Evolutionary conservation across 2,329 filamentous ascomycete species (phyloP).

Genomic region (Aureobasidium subglaciale): DNA sequence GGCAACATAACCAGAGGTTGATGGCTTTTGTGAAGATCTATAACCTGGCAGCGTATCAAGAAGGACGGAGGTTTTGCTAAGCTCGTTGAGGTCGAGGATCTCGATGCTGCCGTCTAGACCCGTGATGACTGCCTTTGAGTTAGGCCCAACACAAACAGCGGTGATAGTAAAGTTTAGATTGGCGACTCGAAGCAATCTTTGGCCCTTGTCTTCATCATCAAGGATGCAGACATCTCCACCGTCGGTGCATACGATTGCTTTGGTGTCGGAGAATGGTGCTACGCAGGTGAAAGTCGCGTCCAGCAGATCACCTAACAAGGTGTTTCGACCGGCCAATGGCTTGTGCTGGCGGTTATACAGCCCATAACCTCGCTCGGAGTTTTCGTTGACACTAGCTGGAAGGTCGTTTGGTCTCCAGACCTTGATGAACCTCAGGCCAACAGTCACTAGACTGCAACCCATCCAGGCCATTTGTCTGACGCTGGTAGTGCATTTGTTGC

Average conservation of each 20-base stretch:
- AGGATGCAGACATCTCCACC: conserved; percentile 83
- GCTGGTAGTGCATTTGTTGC: conserved; percentile 85
- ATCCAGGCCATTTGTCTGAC: conserved; percentile 88
- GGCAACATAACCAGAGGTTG: conserved; percentile 13
- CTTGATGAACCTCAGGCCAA: conserved; percentile 87
- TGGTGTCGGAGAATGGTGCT: conserved; percentile 61
- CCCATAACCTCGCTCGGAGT: conserved; percentile 13
- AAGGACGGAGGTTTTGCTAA: conserved; percentile 19
- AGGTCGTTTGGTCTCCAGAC: conserved; percentile 73
- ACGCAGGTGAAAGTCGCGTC: conserved; percentile 81
- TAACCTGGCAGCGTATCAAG: neutral
- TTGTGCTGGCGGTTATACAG: conserved; percentile 43
- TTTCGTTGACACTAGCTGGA: conserved; percentile 17
- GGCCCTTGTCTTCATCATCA: conserved; percentile 66
- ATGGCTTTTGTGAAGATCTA: neutral
- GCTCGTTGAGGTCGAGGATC: conserved; percentile 35
- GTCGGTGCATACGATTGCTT: conserved; percentile 79
- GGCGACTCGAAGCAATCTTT: conserved; percentile 61
- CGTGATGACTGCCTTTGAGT: conserved; percentile 58
- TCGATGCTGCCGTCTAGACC: conserved; percentile 55
- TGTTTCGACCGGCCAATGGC: conserved; percentile 71
- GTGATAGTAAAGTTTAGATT: conserved; percentile 61
- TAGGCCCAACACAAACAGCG: conserved; percentile 55
- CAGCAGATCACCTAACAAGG: conserved; percentile 70
- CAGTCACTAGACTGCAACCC: conserved; percentile 72